Evolutionary conservation across 2,329 filamentous ascomycete species (phyloP).

Genomic region (Setomelanomma holmii): DNA sequence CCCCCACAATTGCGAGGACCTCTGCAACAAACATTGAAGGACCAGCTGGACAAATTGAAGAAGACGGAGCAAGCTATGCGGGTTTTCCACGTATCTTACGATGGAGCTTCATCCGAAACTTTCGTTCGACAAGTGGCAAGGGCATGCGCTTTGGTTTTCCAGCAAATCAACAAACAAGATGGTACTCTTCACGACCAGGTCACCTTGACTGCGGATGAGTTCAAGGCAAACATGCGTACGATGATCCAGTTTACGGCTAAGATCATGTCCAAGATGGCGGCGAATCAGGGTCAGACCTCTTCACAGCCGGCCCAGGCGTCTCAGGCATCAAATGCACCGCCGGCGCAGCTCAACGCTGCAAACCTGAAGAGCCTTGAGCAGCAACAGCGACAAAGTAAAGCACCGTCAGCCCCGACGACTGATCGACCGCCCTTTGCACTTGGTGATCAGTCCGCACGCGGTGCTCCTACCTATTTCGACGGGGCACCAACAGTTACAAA

Average conservation of each 20-base stretch:
- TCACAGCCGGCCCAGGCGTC: conserved; percentile 25
- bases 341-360: conserved; percentile 45
- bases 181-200: conserved; percentile 39
- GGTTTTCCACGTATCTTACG: conserved; percentile 37
- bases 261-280: conserved; percentile 33
- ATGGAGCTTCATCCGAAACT: conserved; percentile 30
- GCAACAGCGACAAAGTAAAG: conserved; percentile 57
- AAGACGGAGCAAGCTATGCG: conserved; percentile 42
- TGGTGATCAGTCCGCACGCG: conserved; percentile 61
- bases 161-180: conserved; percentile 37
- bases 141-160: conserved; percentile 32
- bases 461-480: conserved; percentile 63
- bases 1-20: conserved; percentile 27
- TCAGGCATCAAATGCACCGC: conserved; percentile 24
- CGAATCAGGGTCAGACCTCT: conserved; percentile 19
- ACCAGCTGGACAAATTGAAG: conserved; percentile 33
- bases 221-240: conserved; percentile 30
- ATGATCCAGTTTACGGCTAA: conserved; percentile 38
- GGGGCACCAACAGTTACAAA: conserved; percentile 61
- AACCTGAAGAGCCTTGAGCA: conserved; percentile 52
- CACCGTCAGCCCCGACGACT: conserved; percentile 58
- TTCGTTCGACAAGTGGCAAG: conserved; percentile 36
- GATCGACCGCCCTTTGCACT: conserved; percentile 61
- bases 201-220: conserved; percentile 36
- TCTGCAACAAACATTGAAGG: conserved; percentile 36